Evolutionary conservation across 768 basidiomycete genomes (phyloP).

Genomic region (Boletus speciosus): DNA sequence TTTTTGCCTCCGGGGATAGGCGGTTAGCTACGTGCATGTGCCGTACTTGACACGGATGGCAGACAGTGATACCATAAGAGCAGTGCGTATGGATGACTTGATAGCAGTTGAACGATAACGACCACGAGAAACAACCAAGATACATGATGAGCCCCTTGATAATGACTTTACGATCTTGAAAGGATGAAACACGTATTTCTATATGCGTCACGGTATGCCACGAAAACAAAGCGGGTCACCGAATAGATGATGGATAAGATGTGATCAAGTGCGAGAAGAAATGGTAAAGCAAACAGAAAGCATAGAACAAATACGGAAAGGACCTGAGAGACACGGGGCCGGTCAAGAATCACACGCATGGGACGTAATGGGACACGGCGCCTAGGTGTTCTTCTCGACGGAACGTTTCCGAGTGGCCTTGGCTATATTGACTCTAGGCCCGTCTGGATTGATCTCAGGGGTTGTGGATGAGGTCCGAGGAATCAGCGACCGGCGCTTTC

Average conservation of each 20-base stretch:
- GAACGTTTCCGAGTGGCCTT: constrained; percentile 30
- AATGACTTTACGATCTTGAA: constrained; percentile 8
- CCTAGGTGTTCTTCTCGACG: constrained; percentile 25
- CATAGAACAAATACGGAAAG: constrained; percentile 15
- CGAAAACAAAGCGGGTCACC: constrained; percentile 10
- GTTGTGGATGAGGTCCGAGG: constrained; percentile 27
- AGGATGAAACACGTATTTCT: constrained; percentile 11
- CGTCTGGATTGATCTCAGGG: constrained; percentile 25
- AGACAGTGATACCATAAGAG: background rate
- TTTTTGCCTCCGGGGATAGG: constrained; percentile 6
- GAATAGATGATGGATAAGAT: constrained; percentile 35
- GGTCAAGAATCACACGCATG: constrained; percentile 11
- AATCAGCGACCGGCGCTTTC: constrained; percentile 39
- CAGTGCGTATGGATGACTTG: constrained; percentile 1
- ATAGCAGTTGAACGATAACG: constrained; percentile 6
- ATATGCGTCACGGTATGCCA: constrained; percentile 29
- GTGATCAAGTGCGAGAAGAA: constrained; percentile 6
- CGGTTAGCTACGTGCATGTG: background rate
- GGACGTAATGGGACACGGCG: constrained; percentile 2
- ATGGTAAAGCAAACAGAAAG: constrained; percentile 20
- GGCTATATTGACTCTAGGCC: constrained; percentile 21
- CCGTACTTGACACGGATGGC: background rate
- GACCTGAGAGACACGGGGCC: background rate
- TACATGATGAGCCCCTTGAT: constrained; percentile 10
- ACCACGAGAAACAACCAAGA: constrained; percentile 19